phyloP scores from a whole-genome alignment of 139 green algal genomes.

The Pedinophyceae sp. region DNA sequence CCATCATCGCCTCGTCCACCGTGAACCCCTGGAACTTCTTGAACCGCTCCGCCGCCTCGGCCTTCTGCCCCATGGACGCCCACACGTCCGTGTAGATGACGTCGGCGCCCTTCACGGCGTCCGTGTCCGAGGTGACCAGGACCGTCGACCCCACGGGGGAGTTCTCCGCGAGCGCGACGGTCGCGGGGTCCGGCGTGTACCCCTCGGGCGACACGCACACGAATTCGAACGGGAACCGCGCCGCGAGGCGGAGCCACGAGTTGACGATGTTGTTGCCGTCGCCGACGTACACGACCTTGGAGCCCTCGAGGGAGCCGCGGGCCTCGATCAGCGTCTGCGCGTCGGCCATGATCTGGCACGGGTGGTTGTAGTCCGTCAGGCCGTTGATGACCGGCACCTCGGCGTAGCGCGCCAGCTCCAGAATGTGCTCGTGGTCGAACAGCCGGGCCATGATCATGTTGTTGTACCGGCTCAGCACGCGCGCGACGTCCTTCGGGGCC shows the following conservation, averaged over 20 bases:
- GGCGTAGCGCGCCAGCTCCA: conserved; percentile 76
- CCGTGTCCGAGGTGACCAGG: too few relatives aligned
- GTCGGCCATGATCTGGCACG: conserved; percentile 97
- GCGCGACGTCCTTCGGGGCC: conserved; percentile 82
- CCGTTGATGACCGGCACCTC: conserved; percentile 87
- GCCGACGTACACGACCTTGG: conserved; percentile 75
- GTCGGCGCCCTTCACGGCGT: conserved; percentile 78
- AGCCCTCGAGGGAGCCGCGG: conserved; percentile 51
- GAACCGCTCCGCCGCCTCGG: conserved; percentile 62
- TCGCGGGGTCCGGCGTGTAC: conserved; percentile 79
- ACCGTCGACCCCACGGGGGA: too few relatives aligned
- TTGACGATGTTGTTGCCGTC: conserved; percentile 99
- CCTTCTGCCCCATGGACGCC: conserved; percentile 97
- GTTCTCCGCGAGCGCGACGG: conserved; percentile 35
- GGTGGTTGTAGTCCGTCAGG: conserved; percentile 99
- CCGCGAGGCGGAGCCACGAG: conserved; percentile 82
- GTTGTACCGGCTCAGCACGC: conserved; percentile 86
- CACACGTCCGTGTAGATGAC: conserved; percentile 98
- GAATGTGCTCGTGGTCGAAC: conserved; percentile 85
- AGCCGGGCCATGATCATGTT: conserved; percentile 97
- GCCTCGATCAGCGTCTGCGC: conserved; percentile 85
- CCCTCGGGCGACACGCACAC: conserved; percentile 80
- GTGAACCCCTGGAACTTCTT: conserved; percentile 76
- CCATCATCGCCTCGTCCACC: conserved; percentile 82
- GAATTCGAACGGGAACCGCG: conserved; percentile 76